Evolutionary conservation across 805 yeast genomes (phyloP).

Genomic region (Nakazawaea ernobii): DNA sequence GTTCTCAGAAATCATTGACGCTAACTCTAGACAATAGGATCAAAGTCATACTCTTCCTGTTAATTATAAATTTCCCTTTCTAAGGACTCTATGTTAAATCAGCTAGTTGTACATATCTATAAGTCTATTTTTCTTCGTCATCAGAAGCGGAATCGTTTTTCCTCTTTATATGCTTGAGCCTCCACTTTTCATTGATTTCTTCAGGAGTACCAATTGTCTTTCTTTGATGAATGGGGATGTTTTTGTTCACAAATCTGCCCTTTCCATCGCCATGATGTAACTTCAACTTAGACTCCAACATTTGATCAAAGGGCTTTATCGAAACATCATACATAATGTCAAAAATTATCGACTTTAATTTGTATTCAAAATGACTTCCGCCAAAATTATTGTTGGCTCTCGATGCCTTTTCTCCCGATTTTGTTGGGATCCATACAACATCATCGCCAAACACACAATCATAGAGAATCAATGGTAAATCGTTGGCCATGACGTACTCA

Average conservation of each 20-base stretch:
- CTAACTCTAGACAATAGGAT: no score
- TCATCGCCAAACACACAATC: conserved; percentile 69
- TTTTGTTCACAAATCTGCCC: conserved; percentile 53
- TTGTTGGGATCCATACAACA: conserved; percentile 57
- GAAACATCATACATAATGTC: conserved; percentile 38
- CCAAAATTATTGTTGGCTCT: conserved; percentile 38
- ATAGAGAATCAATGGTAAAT: conserved; percentile 77
- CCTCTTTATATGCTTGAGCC: conserved; percentile 29
- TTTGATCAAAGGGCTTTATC: conserved; percentile 10
- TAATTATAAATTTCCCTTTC: no score
- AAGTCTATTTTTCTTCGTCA: background rate
- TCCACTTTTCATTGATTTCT: conserved; percentile 59
- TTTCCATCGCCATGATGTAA: conserved; percentile 75
- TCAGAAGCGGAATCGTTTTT: background rate
- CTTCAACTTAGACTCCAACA: conserved; percentile 22
- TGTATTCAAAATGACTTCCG: conserved; percentile 50
- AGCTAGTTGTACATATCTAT: background rate
- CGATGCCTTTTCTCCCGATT: conserved; percentile 30
- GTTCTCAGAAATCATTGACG: no score
- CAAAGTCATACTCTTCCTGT: no score
- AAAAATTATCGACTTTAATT: conserved; percentile 50
- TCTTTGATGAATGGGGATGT: conserved; percentile 54
- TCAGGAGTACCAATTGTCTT: conserved; percentile 61
- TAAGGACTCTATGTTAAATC: no score
- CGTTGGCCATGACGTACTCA: conserved; percentile 82